Evolutionary conservation across 2,329 filamentous ascomycete species (phyloP), one percentile per base, ranked within the genome.

Genomic region (Claviceps fusiformis): DNA sequence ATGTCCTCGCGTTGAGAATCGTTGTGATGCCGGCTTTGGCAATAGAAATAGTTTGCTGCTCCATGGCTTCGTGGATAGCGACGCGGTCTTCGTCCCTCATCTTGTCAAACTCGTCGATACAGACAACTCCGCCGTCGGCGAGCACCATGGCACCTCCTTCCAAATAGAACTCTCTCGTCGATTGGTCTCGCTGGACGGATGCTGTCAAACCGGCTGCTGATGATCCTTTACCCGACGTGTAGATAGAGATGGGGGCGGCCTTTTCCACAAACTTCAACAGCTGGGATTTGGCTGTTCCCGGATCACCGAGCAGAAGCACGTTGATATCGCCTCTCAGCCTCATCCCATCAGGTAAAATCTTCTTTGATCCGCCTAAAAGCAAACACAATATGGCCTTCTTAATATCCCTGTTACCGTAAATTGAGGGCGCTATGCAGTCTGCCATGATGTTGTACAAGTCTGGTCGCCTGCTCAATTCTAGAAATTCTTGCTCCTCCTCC

Each of bases 101-200:
- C 77, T 98, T 98, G 75, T 98, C 93, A 67, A 98, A 98, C 72
- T 98, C 93, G 67, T 98, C 93, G 63, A 98, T 98, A 70, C 93
- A 97, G 10, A 97, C 93, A 1, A 97, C 92, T 63, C 93, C 93
- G 2, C 91, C 91, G 62, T 98, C 93, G 4, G 93, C 93, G 19
- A 98, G 81, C 3, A 98, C 93, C 93, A 98, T 97, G 37, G 93
- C 93, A 71, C 93, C 93, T 50, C 93, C 93, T 75, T 98, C 93
- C 0, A 98, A 82, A 65, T 97, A 98, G 70, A 98, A 98, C 68
- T 98, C 93, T 53, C 93, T 82, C 0, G 92, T 96, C 15, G 85
- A 87, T 15, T 88, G 85, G 65, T 98, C 93, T 56, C 93, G 84
- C 64, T 98, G 93, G 1, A 98, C 93, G 0, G 93, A 97, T 0